phyloP scores from a whole-genome alignment of 106 monocot genomes.

The Platanthera zijinensis region DNA sequence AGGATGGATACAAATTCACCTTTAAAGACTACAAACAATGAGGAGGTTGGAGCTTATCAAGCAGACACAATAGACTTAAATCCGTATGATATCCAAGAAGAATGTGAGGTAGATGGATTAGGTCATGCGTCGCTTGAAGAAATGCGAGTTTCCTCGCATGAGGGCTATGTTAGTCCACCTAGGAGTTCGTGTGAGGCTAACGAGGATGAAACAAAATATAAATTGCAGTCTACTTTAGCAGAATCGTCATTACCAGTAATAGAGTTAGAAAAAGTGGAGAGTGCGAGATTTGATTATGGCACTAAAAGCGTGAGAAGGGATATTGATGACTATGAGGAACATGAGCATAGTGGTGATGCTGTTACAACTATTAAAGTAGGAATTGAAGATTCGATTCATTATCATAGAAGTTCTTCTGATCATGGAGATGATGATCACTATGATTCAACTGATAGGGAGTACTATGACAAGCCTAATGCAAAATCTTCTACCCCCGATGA shows the following conservation, averaged over 20 bases:
- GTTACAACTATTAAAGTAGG: background rate
- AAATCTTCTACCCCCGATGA: conserved; percentile 9
- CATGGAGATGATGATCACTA: background rate
- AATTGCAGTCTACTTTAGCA: background rate
- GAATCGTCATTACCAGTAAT: background rate
- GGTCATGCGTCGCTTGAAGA: background rate
- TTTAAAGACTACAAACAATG: conserved; percentile 1
- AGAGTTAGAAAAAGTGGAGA: background rate
- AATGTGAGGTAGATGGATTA: background rate
- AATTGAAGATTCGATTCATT: background rate
- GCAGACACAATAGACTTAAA: conserved; percentile 5
- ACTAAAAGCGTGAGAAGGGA: background rate
- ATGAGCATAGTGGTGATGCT: background rate
- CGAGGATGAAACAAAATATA: background rate
- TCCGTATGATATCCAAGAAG: background rate
- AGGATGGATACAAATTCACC: conserved; percentile 8
- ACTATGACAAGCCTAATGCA: background rate
- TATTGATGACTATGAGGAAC: background rate
- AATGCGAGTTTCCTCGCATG: background rate
- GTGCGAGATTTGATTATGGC: background rate
- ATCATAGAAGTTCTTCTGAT: background rate
- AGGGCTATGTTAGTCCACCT: background rate
- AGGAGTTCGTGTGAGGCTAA: background rate
- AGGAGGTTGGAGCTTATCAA: background rate
- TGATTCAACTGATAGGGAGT: background rate